Percentiles rank a stretch among this genome's conserved stretches.
Evolutionary conservation across 345 rosid species (phyloP).

Genomic region (Eucalyptus cloeziana): DNA sequence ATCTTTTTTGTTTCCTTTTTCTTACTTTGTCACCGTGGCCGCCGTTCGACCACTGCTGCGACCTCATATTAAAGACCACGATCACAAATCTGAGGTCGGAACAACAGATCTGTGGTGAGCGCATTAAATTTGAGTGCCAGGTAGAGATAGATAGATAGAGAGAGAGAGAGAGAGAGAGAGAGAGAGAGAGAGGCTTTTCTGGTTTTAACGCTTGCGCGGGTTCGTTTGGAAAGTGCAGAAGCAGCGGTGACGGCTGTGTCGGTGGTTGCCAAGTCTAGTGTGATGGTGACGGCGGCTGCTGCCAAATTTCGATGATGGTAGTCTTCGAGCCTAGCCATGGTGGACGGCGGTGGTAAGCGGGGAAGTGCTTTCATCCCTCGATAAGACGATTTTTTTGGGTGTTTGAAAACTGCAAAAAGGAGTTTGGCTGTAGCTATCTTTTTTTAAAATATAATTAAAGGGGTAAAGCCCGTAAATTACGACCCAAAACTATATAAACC

Average conservation of each 20-base stretch:
- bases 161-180: too few species aligned
- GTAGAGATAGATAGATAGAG: too few species aligned
- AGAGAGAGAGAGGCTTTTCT: background rate
- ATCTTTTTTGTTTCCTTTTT: background rate
- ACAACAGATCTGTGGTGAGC: background rate
- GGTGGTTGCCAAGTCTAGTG: background rate
- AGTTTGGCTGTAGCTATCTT: too few species aligned
- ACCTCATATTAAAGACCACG: background rate
- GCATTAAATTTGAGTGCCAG: background rate
- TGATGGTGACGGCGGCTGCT: background rate
- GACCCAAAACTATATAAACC: background rate
- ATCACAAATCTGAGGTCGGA: background rate
- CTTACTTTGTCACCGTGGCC: background rate
- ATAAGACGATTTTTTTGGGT: too few species aligned
- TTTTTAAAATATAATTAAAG: background rate
- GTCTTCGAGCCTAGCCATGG: background rate
- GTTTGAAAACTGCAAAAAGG: too few species aligned
- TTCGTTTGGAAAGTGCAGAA: background rate
- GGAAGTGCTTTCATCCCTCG: too few species aligned
- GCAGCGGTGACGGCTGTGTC: rapidly evolving
- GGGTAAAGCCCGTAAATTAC: background rate
- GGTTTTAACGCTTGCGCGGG: background rate
- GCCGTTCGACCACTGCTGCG: background rate
- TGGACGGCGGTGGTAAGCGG: too few species aligned
- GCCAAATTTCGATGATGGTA: background rate